These are phyloP conservation scores for Cladorrhinum sp. DNA, from an alignment of 2,329 filamentous ascomycete species.

Conservation along the genomic window DNA sequence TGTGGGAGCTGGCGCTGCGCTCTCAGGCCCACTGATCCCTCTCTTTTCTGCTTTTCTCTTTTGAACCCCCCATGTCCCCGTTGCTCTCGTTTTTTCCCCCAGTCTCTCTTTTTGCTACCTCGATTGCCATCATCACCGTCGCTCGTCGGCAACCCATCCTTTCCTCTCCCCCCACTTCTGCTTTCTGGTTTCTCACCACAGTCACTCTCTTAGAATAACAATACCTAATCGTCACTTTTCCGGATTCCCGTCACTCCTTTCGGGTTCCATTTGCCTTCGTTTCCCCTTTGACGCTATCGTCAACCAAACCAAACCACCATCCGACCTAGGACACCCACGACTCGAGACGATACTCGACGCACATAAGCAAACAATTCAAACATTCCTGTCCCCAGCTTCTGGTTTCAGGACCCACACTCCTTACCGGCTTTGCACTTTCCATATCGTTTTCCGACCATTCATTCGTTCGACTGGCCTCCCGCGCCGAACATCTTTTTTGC, in stretches of 20 bases:
- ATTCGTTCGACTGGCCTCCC: slow-evolving; percentile 9
- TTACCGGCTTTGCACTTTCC: slow-evolving; percentile 31
- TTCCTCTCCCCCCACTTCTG: slow-evolving; percentile 29
- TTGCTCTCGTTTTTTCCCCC: slow-evolving; percentile 28
- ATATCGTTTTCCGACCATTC: slow-evolving; percentile 22
- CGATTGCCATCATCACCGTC: slow-evolving; percentile 27
- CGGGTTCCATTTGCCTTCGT: slow-evolving; percentile 46
- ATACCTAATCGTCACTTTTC: slow-evolving; percentile 34
- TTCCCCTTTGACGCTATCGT: slow-evolving; percentile 22
- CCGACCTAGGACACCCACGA: slow-evolving; percentile 5
- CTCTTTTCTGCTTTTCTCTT: slow-evolving; percentile 28
- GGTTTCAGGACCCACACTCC: slow-evolving; percentile 36
- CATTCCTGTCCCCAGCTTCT: slow-evolving; percentile 24
- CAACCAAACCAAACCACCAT: slow-evolving; percentile 8
- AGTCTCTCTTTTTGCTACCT: slow-evolving; percentile 30
- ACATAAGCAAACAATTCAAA: slow-evolving; percentile 11
- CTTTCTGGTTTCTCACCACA: slow-evolving; percentile 46
- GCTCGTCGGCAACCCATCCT: slow-evolving; percentile 25
- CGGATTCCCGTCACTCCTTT: slow-evolving; percentile 53
- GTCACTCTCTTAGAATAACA: slow-evolving; percentile 49
- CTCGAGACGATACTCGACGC: slow-evolving; percentile 15
- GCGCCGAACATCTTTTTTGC: neutral
- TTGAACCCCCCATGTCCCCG: slow-evolving; percentile 33
- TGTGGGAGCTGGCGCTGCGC: slow-evolving; percentile 24
- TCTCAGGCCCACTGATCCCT: slow-evolving; percentile 17